Evolutionary conservation across 2,329 filamentous ascomycete genomes (phyloP).

Genomic region (Herpotrichia juniperi): DNA sequence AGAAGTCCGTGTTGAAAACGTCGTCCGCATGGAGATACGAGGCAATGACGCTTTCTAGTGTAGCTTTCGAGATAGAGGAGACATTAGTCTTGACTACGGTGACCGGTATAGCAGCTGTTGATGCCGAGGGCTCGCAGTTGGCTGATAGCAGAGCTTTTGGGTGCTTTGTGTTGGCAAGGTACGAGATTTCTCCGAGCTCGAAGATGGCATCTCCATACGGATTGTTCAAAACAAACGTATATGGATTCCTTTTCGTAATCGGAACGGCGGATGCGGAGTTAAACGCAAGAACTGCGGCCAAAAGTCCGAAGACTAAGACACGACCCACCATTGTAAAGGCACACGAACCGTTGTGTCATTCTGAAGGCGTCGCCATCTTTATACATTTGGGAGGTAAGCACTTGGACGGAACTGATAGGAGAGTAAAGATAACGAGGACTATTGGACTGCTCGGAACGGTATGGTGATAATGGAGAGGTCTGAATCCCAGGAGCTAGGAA

Average conservation of each 20-base stretch:
- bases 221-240: constrained; percentile 23
- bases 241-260: constrained; percentile 23
- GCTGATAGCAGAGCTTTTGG: constrained; percentile 28
- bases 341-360: background rate
- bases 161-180: constrained; percentile 43
- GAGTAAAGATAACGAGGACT: constrained; percentile 8
- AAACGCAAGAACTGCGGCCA: constrained; percentile 14
- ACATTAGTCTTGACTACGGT: constrained; percentile 40
- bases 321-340: constrained; percentile 14
- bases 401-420: background rate
- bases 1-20: constrained; percentile 45
- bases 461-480: constrained; percentile 8
- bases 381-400: background rate
- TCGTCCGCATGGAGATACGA: constrained; percentile 44
- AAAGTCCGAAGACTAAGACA: constrained; percentile 8
- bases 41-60: constrained; percentile 34
- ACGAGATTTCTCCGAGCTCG: constrained; percentile 44
- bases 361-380: background rate
- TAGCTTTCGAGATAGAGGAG: constrained; percentile 31
- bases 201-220: constrained; percentile 42
- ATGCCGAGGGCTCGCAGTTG: constrained; percentile 2
- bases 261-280: constrained; percentile 17
- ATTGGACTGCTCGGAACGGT: background rate
- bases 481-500: constrained; percentile 1
- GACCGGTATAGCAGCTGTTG: constrained; percentile 20